Conservation (phyloP, 1,284 basidiomycete genomes). For the Phenoliferia sp. region DNA sequence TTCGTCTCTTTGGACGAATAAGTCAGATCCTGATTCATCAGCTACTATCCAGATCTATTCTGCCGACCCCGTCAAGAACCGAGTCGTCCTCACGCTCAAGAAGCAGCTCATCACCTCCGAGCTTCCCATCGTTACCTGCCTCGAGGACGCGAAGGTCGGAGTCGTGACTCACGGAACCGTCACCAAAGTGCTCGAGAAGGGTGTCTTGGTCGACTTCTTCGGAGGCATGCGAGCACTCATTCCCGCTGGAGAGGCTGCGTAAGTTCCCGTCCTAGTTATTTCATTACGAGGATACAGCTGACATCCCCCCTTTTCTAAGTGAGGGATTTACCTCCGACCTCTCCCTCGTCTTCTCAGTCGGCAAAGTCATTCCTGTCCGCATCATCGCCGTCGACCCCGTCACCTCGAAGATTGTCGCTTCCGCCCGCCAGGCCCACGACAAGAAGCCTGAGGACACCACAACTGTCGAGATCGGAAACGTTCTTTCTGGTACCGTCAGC, state of each 20-base stretch:
- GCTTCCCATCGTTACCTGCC: slow-evolving; percentile 61
- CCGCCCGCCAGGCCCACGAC: slow-evolving; percentile 68
- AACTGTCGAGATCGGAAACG: slow-evolving; percentile 56
- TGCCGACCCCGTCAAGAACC: slow-evolving; percentile 73
- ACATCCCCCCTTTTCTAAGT: slow-evolving; percentile 44
- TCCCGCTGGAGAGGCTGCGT: slow-evolving; percentile 76
- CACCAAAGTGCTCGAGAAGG: slow-evolving; percentile 71
- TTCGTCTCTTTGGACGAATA: not conserved
- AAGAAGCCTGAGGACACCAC: slow-evolving; percentile 44
- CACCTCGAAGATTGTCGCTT: slow-evolving; percentile 67
- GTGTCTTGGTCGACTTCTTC: slow-evolving; percentile 81
- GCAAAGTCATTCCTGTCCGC: slow-evolving; percentile 81
- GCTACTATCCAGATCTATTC: slow-evolving; percentile 58
- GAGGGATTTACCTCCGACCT: slow-evolving; percentile 62
- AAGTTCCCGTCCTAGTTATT: slow-evolving; percentile 21
- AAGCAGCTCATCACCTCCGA: slow-evolving; percentile 79
- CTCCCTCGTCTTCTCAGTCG: slow-evolving; percentile 65
- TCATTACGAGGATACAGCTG: not conserved
- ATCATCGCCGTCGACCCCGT: slow-evolving; percentile 68
- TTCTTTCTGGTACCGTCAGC: slow-evolving; percentile 62
- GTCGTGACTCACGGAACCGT: slow-evolving; percentile 77
- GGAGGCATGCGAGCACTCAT: slow-evolving; percentile 82
- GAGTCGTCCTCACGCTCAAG: slow-evolving; percentile 85
- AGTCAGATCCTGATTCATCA: slow-evolving; percentile 48
- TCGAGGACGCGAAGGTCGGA: slow-evolving; percentile 68